Evolutionary conservation across 495 filamentous ascomycete genomes (phyloP).

Genomic region (Achaetomiella virescens): DNA sequence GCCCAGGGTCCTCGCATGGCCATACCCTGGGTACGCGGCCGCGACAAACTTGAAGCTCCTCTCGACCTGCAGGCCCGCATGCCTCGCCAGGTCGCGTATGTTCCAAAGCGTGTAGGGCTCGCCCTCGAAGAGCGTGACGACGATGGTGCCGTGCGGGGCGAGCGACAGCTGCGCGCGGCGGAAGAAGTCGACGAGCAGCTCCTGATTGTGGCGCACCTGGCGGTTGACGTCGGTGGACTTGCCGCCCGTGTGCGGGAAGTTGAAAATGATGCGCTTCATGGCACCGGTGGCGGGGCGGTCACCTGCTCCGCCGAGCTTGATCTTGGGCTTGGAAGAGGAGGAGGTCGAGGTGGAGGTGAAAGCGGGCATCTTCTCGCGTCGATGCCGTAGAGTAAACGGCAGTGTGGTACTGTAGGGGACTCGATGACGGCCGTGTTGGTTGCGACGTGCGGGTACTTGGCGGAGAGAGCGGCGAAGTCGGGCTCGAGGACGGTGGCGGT

Average conservation of each 20-base stretch:
- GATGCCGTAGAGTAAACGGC: slow-evolving; percentile 45
- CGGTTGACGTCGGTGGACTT: slow-evolving; percentile 87
- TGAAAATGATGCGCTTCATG: slow-evolving; percentile 81
- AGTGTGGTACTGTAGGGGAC: not conserved
- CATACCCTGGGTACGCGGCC: slow-evolving; percentile 73
- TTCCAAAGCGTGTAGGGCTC: slow-evolving; percentile 96
- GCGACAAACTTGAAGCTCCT: slow-evolving; percentile 74
- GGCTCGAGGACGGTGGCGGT: slow-evolving; percentile 49
- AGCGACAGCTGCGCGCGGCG: slow-evolving; percentile 42
- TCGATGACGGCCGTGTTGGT: slow-evolving; percentile 52
- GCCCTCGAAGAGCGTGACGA: slow-evolving; percentile 86
- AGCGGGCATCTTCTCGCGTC: slow-evolving; percentile 67
- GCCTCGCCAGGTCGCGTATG: slow-evolving; percentile 74
- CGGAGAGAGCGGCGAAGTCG: slow-evolving; percentile 39
- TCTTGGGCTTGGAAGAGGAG: not conserved
- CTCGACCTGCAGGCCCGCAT: slow-evolving; percentile 67
- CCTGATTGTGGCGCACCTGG: slow-evolving; percentile 89
- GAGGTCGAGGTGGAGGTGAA: slow-evolving; percentile 24
- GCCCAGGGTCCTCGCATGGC: slow-evolving; percentile 80
- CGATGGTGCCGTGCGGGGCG: slow-evolving; percentile 55
- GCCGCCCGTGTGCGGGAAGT: slow-evolving; percentile 94
- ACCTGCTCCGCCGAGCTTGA: not conserved
- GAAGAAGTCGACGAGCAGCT: slow-evolving; percentile 81
- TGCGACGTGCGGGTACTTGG: slow-evolving; percentile 73
- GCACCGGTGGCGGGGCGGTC: slow-evolving; percentile 26